Evolutionary conservation across 768 basidiomycete genomes (phyloP), one percentile per base, ranked within the genome.

Genomic region (Xerocomellus amylosporus): DNA sequence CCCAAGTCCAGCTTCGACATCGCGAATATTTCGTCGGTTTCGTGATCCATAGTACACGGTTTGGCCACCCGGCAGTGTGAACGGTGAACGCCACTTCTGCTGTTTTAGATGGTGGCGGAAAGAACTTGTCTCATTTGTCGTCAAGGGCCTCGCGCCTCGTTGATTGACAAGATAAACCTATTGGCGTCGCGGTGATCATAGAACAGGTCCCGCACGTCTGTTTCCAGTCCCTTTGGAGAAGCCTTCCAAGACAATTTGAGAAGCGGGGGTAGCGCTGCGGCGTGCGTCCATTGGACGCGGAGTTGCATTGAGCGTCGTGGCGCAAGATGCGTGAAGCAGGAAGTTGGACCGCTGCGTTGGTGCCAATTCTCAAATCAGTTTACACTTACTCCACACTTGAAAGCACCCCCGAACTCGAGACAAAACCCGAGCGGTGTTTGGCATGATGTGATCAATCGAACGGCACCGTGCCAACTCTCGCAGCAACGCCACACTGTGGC

Each of bases 341-440:
- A 58, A 51, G 52, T 17, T 15, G 24, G 9, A 36, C 19, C 46
- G 6, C 46, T 22, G 20, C 24, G 3, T 33, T 39, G 20, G 36
- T 39, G 12, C 28, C 3, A n/a, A 42, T 53, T 64, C 58, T 56
- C 49, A n/a, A 49, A 56, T 39, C 39, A 31, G 49, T 22, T 33
- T 17, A 24, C 51, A 20, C 39, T 28, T 22, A 28, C 28, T 46
- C 51, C 45, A 53, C 44, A 41, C 50, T 49, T 13, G 44, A 55
- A 65, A 51, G 15, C 39, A 55, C 42, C 34, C 5, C 7, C 28
- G 59, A 64, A 62, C 43, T 30, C 37, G 26, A 44, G 50, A 15
- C 17, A n/a, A 22, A 33, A 4, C 36, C 44, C 47, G 48, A 19
- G 24, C 13, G 26, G 36, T 12, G 34, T 52, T 20, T 46, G 34